These are phyloP conservation scores for Musa schizocarpa DNA, from an alignment of 176 grass and related monocot genomes.

Conservation along the genomic window DNA sequence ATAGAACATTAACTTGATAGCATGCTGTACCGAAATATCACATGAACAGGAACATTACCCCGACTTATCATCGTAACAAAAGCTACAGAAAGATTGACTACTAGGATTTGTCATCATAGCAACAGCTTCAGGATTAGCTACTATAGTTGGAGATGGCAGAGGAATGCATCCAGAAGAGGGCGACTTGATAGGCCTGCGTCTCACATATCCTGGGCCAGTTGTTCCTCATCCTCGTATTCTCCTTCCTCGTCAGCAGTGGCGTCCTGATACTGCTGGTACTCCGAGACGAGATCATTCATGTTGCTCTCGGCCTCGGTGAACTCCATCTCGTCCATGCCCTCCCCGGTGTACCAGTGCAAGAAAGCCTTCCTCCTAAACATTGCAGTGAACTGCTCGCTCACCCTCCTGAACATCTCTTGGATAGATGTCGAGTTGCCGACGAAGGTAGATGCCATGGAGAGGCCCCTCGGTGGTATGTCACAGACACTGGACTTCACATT, in stretches of 20 bases:
- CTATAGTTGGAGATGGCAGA: no score
- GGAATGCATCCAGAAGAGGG: no score
- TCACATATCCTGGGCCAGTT: background rate
- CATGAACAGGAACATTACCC: no score
- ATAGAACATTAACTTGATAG: no score
- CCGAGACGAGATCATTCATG: slow-evolving; percentile 76
- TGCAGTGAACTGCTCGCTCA: slow-evolving; percentile 88
- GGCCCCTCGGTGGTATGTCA: slow-evolving; percentile 59
- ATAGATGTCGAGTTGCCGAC: slow-evolving; percentile 76
- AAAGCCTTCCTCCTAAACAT: slow-evolving; percentile 93
- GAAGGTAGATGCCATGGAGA: slow-evolving; percentile 83
- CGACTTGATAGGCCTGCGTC: no score
- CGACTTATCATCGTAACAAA: no score
- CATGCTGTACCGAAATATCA: background rate
- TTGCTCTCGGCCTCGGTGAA: slow-evolving; percentile 76
- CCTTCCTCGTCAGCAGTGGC: slow-evolving; percentile 1
- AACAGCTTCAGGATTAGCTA: no score
- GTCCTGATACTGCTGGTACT: slow-evolving; percentile 61
- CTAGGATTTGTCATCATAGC: no score
- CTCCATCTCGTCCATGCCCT: slow-evolving; percentile 86
- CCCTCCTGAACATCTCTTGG: slow-evolving; percentile 92
- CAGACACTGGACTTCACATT: slow-evolving; percentile 86
- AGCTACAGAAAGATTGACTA: no score
- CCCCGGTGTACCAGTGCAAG: slow-evolving; percentile 70
- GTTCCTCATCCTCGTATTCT: background rate